Base-by-base conservation (phyloP, 2,329 filamentous ascomycete genomes). In the Hypoxylon sp. region DNA sequence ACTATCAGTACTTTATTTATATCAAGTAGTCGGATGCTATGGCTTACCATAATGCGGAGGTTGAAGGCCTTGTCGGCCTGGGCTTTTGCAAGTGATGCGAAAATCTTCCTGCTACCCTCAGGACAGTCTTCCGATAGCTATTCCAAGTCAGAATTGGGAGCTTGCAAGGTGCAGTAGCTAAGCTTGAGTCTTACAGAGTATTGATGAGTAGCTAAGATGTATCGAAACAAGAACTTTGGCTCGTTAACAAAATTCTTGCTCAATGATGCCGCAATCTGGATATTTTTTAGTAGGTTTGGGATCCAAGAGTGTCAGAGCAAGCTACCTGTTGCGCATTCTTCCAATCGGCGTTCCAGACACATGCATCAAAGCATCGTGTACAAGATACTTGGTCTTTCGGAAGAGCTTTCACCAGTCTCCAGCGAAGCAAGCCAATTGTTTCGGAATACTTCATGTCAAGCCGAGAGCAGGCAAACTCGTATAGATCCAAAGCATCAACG, bases 311-410 rank as follows among this genome's bases (percentile, higher is more conserved):
- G 2, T 10, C 23, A 13, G 7, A 53, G 43, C 2, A 19, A 30
- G 75, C 65, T 76, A 87, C 86, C 79, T 87, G 85, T 74, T 89
- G 87, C 1, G 86, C 85, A 72, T 85, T 86, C 62, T 81, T 79
- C 60, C 88, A 80, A 69, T 89, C 87, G 81, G 85, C 87, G 57
- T 86, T 80, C 66, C 84, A 77, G 59, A 89, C 72, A 69, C 87
- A 89, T 7, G 83, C 82, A 69, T 86, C 82, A 48, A 89, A 78
- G 63, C 84, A 87, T 46, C 79, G 79, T 7, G 80, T 77, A 4
- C 77, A 82, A 17, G 75, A 74, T 30, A 73, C 75, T 67, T 80
- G 83, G 63, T 84, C 81, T 70, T 82, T 84, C 10, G 85, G 82
- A n/a, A 81, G 78, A 7, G 84, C 83, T 75, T 89, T 89, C 51